phyloP scores from a whole-genome alignment of 129 eudicot species.

The Dittrichia graveolens region DNA sequence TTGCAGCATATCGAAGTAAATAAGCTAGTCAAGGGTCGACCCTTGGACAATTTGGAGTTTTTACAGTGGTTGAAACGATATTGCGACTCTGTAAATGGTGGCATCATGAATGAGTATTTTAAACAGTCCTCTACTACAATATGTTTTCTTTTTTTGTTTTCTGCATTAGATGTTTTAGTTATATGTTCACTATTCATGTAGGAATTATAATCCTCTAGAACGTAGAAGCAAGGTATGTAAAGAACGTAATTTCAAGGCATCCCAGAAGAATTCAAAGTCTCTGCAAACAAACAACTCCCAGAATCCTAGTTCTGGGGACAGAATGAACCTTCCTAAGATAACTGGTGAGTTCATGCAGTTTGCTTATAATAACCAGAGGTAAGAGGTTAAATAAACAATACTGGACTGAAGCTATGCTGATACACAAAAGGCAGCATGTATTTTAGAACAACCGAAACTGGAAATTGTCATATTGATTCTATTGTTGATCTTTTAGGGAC shows the following conservation, averaged over 20 bases:
- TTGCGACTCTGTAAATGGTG: constrained; percentile 91
- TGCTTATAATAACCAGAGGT: neutral
- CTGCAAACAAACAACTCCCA: constrained; percentile 66
- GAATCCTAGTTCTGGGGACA: constrained; percentile 47
- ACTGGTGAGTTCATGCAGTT: constrained; percentile 44
- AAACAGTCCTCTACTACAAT: constrained; percentile 16
- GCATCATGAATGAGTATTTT: constrained; percentile 85
- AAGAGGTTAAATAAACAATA: too few species aligned
- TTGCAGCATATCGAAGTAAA: constrained; percentile 92
- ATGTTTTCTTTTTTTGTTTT: neutral
- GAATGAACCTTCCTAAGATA: constrained; percentile 41
- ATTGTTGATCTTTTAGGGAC: constrained; percentile 37
- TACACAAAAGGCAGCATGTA: neutral
- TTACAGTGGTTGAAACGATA: constrained; percentile 97
- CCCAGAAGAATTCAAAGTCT: constrained; percentile 56
- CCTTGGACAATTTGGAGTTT: constrained; percentile 93
- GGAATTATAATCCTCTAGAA: constrained; percentile 90
- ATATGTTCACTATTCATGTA: constrained; percentile 31
- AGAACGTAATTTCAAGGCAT: constrained; percentile 51
- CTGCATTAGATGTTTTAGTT: constrained; percentile 1
- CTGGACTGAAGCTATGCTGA: too few species aligned
- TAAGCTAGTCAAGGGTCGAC: constrained; percentile 85
- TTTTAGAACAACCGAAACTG: neutral
- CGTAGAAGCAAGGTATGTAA: constrained; percentile 78
- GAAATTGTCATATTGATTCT: constrained; percentile 7